A percentile compares a stretch with the other conserved stretches of the same genome.
phyloP scores from a whole-genome alignment of 345 rosid species.

The Sonneratia caseolaris region DNA sequence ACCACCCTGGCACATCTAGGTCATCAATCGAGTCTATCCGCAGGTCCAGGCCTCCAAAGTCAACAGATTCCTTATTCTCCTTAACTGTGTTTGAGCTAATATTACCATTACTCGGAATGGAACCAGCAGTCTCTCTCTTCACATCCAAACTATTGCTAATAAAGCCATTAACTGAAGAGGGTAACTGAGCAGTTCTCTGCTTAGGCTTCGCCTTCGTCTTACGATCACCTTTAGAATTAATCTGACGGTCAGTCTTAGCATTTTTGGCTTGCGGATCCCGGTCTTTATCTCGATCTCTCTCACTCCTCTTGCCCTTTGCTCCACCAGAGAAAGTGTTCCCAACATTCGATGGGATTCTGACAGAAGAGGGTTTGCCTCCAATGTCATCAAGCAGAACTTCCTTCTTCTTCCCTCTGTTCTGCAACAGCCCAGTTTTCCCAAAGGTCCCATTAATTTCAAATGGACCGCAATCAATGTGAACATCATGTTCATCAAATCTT shows the following conservation, averaged over 20 bases:
- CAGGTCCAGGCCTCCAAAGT: constrained; percentile 15
- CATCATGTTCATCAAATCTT: background rate
- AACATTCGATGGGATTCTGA: constrained; percentile 20
- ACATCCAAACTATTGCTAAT: constrained; percentile 14
- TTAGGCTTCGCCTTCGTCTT: constrained; percentile 47
- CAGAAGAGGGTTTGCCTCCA: constrained; percentile 25
- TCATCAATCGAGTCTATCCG: constrained; percentile 29
- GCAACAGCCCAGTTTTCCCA: constrained; percentile 28
- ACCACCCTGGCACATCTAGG: constrained; percentile 27
- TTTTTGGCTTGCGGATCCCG: constrained; percentile 13
- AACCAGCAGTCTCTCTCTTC: constrained; percentile 21
- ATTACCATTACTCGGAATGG: constrained; percentile 6
- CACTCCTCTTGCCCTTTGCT: constrained; percentile 54
- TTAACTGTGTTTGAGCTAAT: constrained; percentile 9
- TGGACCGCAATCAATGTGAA: background rate
- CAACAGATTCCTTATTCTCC: constrained; percentile 22
- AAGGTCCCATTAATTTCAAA: constrained; percentile 18
- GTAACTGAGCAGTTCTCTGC: constrained; percentile 37
- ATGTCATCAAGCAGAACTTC: constrained; percentile 43
- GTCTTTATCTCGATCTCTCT: constrained; percentile 37
- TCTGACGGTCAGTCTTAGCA: constrained; percentile 28
- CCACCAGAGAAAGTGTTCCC: constrained; percentile 22
- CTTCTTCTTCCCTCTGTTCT: constrained; percentile 44
- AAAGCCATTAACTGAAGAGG: constrained; percentile 30
- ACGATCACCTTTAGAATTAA: constrained; percentile 33